Evolutionary conservation across 2,329 filamentous ascomycete genomes (phyloP).

Genomic region (Cladophialophora chaetospira): DNA sequence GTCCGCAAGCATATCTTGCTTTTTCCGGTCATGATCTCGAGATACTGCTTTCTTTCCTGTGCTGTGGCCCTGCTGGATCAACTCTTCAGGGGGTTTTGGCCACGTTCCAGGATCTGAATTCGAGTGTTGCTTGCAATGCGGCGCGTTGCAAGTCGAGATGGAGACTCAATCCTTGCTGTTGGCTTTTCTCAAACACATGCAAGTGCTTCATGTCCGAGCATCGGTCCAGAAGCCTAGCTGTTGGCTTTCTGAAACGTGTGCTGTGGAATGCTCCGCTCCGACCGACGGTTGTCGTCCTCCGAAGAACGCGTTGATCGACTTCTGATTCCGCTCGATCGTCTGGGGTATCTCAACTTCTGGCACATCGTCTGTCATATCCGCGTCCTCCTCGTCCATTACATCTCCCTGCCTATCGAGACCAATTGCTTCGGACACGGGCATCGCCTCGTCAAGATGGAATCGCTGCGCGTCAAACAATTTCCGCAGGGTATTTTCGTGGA

Average conservation of each 20-base stretch:
- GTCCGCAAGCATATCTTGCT: no score
- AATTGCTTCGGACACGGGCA: slow-evolving; percentile 22
- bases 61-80: no score
- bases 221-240: not conserved
- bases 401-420: not conserved
- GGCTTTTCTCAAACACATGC: no score
- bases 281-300: not conserved
- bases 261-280: not conserved
- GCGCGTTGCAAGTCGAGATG: no score
- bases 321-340: slow-evolving; percentile 19
- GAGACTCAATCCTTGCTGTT: no score
- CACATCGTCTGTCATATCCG: slow-evolving; percentile 19
- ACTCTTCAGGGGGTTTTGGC: no score
- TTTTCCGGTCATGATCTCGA: no score
- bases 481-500: slow-evolving; percentile 38
- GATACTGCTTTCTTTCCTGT: no score
- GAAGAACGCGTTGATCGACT: slow-evolving; percentile 27
- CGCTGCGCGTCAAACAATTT: slow-evolving; percentile 32
- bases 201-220: not conserved
- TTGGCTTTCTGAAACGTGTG: not conserved
- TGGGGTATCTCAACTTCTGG: slow-evolving; percentile 5
- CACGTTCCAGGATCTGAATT: no score
- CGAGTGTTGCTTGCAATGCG: no score
- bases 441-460: slow-evolving; percentile 25
- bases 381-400: not conserved